phyloP scores from a whole-genome alignment of 805 yeast genomes.

The Nakazawaea pomicola region DNA sequence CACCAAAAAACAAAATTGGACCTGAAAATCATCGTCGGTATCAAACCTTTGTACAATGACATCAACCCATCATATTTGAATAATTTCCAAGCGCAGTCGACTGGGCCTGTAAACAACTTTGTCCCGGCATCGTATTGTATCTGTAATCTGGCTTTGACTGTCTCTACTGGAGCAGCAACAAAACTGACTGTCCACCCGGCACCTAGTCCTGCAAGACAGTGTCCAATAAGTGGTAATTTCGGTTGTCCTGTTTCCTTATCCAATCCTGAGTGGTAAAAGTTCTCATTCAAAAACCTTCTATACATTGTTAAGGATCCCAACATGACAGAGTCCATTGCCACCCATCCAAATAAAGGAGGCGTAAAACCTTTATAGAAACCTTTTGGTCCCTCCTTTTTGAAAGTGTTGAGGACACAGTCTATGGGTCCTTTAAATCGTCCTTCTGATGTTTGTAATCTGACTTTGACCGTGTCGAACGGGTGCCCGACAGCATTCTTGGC shows the following conservation, averaged over 20 bases:
- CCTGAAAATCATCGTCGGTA: conserved; percentile 84
- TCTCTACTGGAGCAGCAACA: conserved; percentile 95
- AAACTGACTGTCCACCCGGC: conserved; percentile 90
- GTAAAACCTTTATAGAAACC: conserved; percentile 90
- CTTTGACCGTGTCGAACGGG: conserved; percentile 89
- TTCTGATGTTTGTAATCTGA: conserved; percentile 73
- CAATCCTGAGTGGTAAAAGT: conserved; percentile 41
- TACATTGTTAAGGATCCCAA: conserved; percentile 81
- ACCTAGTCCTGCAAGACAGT: conserved; percentile 70
- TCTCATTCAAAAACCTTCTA: conserved; percentile 59
- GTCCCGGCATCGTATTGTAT: conserved; percentile 81
- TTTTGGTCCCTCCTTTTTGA: conserved; percentile 65
- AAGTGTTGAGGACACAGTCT: conserved; percentile 73
- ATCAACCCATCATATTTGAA: conserved; percentile 57
- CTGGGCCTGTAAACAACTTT: conserved; percentile 68
- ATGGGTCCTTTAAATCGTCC: conserved; percentile 74
- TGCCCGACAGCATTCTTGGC: conserved; percentile 89
- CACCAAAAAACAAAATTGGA: conserved; percentile 88
- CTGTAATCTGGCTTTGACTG: conserved; percentile 82
- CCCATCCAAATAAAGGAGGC: conserved; percentile 93
- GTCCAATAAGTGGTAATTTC: conserved; percentile 70
- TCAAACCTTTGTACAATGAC: conserved; percentile 75
- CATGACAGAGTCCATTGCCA: conserved; percentile 88
- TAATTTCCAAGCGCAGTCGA: conserved; percentile 63
- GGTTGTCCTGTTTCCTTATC: conserved; percentile 32